These are phyloP conservation scores for Vaccinium corymbosum DNA, from an alignment of 148 eudicot genomes.

Conservation along the genomic window DNA sequence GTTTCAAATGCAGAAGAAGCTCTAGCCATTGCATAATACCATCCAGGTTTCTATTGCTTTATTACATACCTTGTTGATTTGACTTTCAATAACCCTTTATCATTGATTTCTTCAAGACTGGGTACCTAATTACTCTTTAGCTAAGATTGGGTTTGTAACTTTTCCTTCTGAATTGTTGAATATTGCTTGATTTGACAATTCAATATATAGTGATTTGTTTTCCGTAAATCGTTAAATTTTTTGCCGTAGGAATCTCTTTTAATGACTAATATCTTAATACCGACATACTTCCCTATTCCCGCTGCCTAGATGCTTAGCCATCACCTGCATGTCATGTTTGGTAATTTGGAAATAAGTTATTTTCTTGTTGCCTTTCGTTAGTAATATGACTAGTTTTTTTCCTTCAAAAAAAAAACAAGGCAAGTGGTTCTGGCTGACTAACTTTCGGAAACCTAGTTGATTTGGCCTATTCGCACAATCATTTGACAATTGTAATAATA, in stretches of 20 bases:
- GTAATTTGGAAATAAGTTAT: not conserved
- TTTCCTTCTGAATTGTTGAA: not conserved
- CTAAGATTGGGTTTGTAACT: not conserved
- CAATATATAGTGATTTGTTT: not conserved
- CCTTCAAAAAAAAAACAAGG: no score
- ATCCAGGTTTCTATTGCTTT: slow-evolving; percentile 56
- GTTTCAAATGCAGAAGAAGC: slow-evolving; percentile 44
- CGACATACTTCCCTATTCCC: not conserved
- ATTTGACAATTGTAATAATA: not conserved
- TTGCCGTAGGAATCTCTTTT: not conserved
- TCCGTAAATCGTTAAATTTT: not conserved
- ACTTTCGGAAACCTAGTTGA: not conserved
- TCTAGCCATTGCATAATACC: slow-evolving; percentile 65
- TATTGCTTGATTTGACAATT: not conserved
- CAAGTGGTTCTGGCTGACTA: not conserved
- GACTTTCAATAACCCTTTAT: not conserved
- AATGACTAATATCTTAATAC: not conserved
- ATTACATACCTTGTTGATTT: not conserved
- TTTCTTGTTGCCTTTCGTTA: not conserved
- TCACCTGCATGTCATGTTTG: not conserved
- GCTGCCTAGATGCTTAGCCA: not conserved
- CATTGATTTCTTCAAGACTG: not conserved
- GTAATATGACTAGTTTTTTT: not conserved
- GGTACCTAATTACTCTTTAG: not conserved
- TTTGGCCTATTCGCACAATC: not conserved